Conservation (phyloP, 1,139 yeast species). For the Yamadazyma siamensis region DNA sequence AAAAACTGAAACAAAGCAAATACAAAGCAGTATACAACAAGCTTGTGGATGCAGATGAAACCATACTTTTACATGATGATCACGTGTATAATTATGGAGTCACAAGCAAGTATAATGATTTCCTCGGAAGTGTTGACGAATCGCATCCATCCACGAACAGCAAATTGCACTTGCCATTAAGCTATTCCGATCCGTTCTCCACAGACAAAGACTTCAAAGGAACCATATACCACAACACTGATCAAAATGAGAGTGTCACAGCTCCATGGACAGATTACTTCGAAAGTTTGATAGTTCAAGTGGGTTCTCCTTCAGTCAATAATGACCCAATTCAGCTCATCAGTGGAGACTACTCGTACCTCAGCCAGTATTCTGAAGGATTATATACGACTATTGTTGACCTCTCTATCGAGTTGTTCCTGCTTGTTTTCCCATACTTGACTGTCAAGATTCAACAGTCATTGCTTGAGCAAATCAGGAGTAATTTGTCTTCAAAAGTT, state of each 20-base stretch:
- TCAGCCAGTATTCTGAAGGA: conserved; percentile 24
- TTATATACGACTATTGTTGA: conserved; percentile 64
- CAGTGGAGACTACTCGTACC: conserved; percentile 24
- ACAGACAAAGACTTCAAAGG: conserved; percentile 3
- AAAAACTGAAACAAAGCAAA: conserved; percentile 21
- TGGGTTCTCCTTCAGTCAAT: conserved; percentile 27
- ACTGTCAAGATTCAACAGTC: conserved; percentile 85
- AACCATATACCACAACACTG: conserved; percentile 4
- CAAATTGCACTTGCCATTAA: conserved; percentile 3
- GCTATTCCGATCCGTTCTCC: conserved; percentile 16
- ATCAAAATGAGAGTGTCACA: conserved; percentile 2
- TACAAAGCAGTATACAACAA: conserved; percentile 14
- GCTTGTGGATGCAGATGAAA: conserved; percentile 22
- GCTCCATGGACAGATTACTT: conserved; percentile 32
- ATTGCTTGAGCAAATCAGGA: conserved; percentile 71
- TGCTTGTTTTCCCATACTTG: conserved; percentile 66
- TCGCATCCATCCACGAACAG: conserved; percentile 10
- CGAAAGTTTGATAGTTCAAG: conserved; percentile 22
- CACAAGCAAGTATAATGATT: conserved; percentile 30
- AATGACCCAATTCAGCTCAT: conserved; percentile 35
- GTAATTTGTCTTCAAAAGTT: conserved; percentile 36
- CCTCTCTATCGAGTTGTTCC: conserved; percentile 72
- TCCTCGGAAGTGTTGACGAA: conserved; percentile 22
- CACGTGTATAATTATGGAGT: conserved; percentile 37
- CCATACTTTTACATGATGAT: conserved; percentile 30